Base-by-base conservation (phyloP, 768 basidiomycete species). In the Mycena indigotica region DNA sequence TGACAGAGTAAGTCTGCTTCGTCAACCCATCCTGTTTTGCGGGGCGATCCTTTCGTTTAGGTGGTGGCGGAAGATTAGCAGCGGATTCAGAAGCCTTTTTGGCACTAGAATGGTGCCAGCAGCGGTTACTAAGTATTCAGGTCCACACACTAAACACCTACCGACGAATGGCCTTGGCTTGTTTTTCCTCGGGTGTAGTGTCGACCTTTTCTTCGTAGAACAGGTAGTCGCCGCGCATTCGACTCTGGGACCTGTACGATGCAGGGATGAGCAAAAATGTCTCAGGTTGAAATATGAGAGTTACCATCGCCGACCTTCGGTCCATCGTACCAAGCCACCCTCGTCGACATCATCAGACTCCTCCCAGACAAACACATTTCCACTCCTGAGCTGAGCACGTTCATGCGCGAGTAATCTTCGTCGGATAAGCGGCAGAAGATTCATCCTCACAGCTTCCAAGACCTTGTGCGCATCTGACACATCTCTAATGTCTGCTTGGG, bases 151-250 rank as follows among this genome's bases (percentile, higher is more conserved):
- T 39, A 44, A 39, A 8, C 46, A 70, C 76, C 38, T 61, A 88
- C 88, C 89, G 79, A 62, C 89, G 76, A 19, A 86, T 88, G 51
- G 89, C 89, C 65, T 91, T 91, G 1, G 87, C 83, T 61, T 90
- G 87, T 61, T 86, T 83, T 68, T 90, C 89, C 67, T 90, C 89
- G 58, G 12, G 23, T 1, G 88, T 91, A 0, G 86, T 87, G 64
- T 89, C 89, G 50, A 89, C 85, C 66, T 91, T 91, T 69, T 91
- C 89, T 67, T 91, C 90, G 62, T 92, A 92, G 71, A 90, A 91
- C 16, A 92, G 74, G 67, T 89, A 91, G 68, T 89, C 89, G 21
- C 86, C 89, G 24, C 88, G 78, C 90, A 92, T 92, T 57, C 90
- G 76, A 70, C 90, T 91, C 68, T 91, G 90, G 1, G 90, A 91